A percentile compares a stretch with the other conserved stretches of the same genome.
Conservation (phyloP, 768 basidiomycete genomes). For the Boletales sp. region DNA sequence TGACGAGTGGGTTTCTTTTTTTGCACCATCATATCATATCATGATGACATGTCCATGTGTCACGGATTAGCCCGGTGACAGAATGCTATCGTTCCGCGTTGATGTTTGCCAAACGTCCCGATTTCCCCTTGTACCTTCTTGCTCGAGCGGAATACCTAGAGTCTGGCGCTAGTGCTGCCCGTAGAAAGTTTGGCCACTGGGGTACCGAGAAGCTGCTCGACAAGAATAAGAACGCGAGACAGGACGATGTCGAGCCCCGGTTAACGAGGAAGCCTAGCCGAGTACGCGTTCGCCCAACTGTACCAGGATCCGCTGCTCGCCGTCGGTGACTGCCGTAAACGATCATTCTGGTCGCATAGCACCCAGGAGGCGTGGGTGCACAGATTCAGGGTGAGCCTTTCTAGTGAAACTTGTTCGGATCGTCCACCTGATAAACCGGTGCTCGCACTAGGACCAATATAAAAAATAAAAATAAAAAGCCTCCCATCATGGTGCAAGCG, state of each 20-base stretch:
- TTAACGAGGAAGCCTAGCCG: constrained; percentile 27
- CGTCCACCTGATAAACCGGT: background rate
- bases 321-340: constrained; percentile 23
- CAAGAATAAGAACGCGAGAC: constrained; percentile 19
- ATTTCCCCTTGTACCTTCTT: constrained; percentile 52
- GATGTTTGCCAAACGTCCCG: constrained; percentile 50
- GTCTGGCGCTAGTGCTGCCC: constrained; percentile 69
- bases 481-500: background rate
- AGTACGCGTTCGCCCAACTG: constrained; percentile 19
- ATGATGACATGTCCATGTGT: constrained; percentile 10
- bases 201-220: constrained; percentile 30
- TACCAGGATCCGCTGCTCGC: constrained; percentile 17
- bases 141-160: constrained; percentile 85
- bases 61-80: constrained; percentile 51
- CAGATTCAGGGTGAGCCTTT: constrained; percentile 19
- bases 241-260: constrained; percentile 24
- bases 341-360: background rate
- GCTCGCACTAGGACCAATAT: background rate
- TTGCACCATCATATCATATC: background rate
- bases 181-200: constrained; percentile 73
- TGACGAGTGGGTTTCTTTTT: constrained; percentile 57
- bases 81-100: constrained; percentile 63
- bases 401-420: constrained; percentile 3
- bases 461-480: background rate
- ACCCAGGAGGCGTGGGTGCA: constrained; percentile 4